A percentile compares a stretch with the other conserved stretches of the same genome.
phyloP scores from a whole-genome alignment of 371 early-diverging fungal species.

The Parasitella parasitica region DNA sequence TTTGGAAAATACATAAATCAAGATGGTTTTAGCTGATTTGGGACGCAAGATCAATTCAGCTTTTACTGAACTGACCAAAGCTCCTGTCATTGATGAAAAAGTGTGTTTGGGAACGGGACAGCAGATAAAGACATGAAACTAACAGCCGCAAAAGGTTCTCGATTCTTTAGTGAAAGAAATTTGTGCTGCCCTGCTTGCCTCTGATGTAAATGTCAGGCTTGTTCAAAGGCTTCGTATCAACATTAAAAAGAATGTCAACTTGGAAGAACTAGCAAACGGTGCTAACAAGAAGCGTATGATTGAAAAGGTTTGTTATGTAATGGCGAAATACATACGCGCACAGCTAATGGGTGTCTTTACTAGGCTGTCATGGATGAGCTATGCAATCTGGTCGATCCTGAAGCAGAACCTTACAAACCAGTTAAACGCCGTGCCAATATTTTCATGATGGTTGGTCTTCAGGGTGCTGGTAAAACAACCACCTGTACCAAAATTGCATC shows the following conservation, averaged over 20 bases:
- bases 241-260: conserved; percentile 80
- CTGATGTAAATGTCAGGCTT: conserved; percentile 95
- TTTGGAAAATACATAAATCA: not conserved
- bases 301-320: conserved; percentile 71
- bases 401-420: conserved; percentile 87
- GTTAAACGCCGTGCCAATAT: conserved; percentile 85
- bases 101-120: conserved; percentile 26
- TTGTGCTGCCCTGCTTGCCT: conserved; percentile 84
- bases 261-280: conserved; percentile 79
- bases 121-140: not conserved
- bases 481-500: conserved; percentile 98
- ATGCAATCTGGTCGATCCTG: conserved; percentile 93
- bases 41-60: conserved; percentile 89
- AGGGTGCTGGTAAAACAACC: conserved; percentile 99
- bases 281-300: conserved; percentile 86
- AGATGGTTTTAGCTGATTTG: conserved; percentile 90
- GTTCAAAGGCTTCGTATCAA: conserved; percentile 87
- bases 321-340: not conserved
- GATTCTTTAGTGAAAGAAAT: conserved; percentile 88
- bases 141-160: conserved; percentile 71
- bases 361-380: conserved; percentile 96
- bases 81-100: conserved; percentile 88
- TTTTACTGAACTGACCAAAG: conserved; percentile 75
- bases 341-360: not conserved
- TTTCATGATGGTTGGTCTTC: conserved; percentile 99